These are phyloP conservation scores for Verticillium tricorpus DNA, from an alignment of 2,329 filamentous ascomycete species.

Conservation along the genomic window DNA sequence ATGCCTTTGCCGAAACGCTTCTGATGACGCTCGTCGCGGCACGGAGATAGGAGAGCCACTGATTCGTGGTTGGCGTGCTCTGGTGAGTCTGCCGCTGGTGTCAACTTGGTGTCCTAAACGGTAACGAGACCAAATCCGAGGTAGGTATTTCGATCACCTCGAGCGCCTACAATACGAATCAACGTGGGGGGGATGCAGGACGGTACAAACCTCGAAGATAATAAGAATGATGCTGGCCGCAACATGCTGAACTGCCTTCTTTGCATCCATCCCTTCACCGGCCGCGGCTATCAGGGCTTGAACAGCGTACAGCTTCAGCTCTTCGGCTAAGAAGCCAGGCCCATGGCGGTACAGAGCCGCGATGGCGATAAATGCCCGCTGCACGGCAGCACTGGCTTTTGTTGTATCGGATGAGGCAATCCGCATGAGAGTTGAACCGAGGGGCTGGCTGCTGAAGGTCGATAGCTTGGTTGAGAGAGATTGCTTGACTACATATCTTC, in stretches of 20 bases:
- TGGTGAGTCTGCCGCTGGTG: slow-evolving; percentile 14
- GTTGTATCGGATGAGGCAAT: slow-evolving; percentile 17
- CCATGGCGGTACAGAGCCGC: slow-evolving; percentile 18
- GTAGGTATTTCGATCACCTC: too few species aligned
- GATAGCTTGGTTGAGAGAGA: slow-evolving; percentile 2
- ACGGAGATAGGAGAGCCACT: slow-evolving; percentile 22
- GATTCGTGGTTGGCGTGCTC: slow-evolving; percentile 17
- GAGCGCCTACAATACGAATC: too few species aligned
- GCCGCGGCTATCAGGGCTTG: slow-evolving; percentile 15
- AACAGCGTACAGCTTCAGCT: slow-evolving; percentile 20
- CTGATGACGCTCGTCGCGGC: slow-evolving; percentile 17
- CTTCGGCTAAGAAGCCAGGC: slow-evolving; percentile 13
- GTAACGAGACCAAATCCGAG: too few species aligned
- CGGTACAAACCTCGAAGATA: slow-evolving; percentile 19
- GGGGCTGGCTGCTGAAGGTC: slow-evolving; percentile 10
- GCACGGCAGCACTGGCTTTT: slow-evolving; percentile 13
- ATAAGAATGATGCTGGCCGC: slow-evolving; percentile 23
- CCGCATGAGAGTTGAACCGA: slow-evolving; percentile 17
- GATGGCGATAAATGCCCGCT: slow-evolving; percentile 19
- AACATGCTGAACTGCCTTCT: slow-evolving; percentile 20
- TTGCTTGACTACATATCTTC: neutral
- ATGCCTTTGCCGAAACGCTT: neutral
- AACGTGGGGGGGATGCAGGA: neutral
- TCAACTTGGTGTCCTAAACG: neutral
- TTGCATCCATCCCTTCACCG: slow-evolving; percentile 8